Evolutionary conservation across 2,329 filamentous ascomycete species (phyloP).

Genomic region (Fusarium vanettenii): DNA sequence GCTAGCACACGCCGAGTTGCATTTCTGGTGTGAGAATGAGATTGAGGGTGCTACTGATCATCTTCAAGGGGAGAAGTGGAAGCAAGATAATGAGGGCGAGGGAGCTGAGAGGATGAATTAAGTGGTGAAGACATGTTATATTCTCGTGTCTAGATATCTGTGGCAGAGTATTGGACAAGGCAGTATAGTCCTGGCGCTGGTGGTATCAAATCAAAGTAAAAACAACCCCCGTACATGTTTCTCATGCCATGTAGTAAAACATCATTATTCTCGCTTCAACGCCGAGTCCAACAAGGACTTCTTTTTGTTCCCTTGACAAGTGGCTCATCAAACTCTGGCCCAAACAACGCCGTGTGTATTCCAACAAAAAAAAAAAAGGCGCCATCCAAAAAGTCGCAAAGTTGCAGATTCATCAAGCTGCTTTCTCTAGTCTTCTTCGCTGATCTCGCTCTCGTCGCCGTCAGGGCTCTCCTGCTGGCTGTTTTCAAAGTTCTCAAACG

Average conservation of each 20-base stretch:
- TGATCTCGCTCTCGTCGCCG: slow-evolving; percentile 73
- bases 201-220: slow-evolving; percentile 30
- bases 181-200: slow-evolving; percentile 5
- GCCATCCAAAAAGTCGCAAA: not conserved
- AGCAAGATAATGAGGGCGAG: slow-evolving; percentile 35
- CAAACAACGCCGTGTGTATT: slow-evolving; percentile 20
- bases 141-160: not conserved
- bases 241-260: not conserved
- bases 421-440: slow-evolving; percentile 68
- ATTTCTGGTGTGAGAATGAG: slow-evolving; percentile 58
- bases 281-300: slow-evolving; percentile 10
- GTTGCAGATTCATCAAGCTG: not conserved
- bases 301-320: not conserved
- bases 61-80: slow-evolving; percentile 44
- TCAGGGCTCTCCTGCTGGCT: slow-evolving; percentile 62
- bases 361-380: not conserved
- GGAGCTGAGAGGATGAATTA: slow-evolving; percentile 30
- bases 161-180: not conserved
- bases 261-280: slow-evolving; percentile 14
- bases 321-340: not conserved
- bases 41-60: slow-evolving; percentile 62
- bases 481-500: slow-evolving; percentile 65
- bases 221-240: not conserved
- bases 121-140: not conserved
- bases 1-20: slow-evolving; percentile 52